Base-by-base conservation (phyloP, 2,329 filamentous ascomycete genomes). In the Colletotrichum euphorbiae region DNA sequence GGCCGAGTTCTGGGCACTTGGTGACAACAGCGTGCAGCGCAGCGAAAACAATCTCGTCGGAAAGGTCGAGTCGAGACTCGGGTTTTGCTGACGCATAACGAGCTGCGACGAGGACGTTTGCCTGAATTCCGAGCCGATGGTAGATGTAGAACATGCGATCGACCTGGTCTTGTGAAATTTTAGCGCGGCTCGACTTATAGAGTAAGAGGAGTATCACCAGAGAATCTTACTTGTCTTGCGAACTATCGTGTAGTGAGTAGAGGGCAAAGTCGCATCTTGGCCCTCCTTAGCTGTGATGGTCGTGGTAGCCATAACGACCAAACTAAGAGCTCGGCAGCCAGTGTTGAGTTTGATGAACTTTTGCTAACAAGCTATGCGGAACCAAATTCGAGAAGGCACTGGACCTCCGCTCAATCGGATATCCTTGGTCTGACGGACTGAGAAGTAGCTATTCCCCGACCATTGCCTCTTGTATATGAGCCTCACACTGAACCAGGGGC, bases 81-180 rank as follows among this genome's bases (percentile, higher is more conserved):
- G 33, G 17, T 9, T 46, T 48, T 2, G 59, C 40, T 0, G 68
- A 52, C 36, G 38, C 63, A n/a, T 74, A 74, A 5, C 64, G 57
- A 17, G 72, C 73, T 8, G 72, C 68, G 1, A 74, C 69, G 33
- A 72, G 33, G 7, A 74, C 63, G 19, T 74, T 74, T n/a, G 72
- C 72, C 31, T 72, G 70, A 8, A 72, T 67, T 9, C 72, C 73
- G 7, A 74, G 70, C 2, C 72, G 69, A 11, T 74, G 72, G 3
- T 72, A 70, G 1, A 63, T 21, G 6, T 71, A 72, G 46, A 69
- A 72, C 60, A 72, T 64, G 51, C 71, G 70, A n/a, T 72, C 71
- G 0, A 69, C 62, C 2, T 67, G 55, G 7, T 55, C 67, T 69
- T 2, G 1, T 21, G 21, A 6, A 0, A 1, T 33, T 2, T 54